A percentile compares a stretch with the other conserved stretches of the same genome.
These are phyloP conservation scores for Pseudonectria foliicola DNA, from an alignment of 2,329 filamentous ascomycete species.

Conservation along the genomic window DNA sequence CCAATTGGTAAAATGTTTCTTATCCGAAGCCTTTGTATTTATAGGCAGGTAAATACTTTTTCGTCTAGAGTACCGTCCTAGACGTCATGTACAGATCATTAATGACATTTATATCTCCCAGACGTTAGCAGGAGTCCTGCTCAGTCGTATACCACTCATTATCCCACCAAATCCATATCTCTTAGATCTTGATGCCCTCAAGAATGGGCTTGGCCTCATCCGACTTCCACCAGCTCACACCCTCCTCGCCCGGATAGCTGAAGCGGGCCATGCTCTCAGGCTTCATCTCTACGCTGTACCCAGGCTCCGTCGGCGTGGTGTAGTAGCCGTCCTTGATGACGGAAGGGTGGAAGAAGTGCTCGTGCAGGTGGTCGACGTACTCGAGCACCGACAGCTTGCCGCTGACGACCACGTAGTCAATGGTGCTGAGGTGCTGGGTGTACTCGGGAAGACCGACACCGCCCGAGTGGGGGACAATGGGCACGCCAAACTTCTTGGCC, in stretches of 20 bases:
- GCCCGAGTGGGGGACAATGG: slow-evolving; percentile 82
- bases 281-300: slow-evolving; percentile 94
- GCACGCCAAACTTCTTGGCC: slow-evolving; percentile 70
- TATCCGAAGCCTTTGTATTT: no score
- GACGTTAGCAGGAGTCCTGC: no score
- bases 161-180: no score
- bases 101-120: no score
- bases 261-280: slow-evolving; percentile 75
- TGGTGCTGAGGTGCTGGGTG: slow-evolving; percentile 85
- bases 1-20: no score
- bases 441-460: slow-evolving; percentile 90
- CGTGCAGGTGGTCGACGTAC: slow-evolving; percentile 89
- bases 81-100: no score
- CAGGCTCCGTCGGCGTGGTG: slow-evolving; percentile 73
- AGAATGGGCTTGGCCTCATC: slow-evolving; percentile 72
- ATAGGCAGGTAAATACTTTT: no score
- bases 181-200: slow-evolving; percentile 50
- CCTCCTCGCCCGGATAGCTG: slow-evolving; percentile 67
- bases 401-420: slow-evolving; percentile 83
- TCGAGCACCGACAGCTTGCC: slow-evolving; percentile 78
- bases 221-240: slow-evolving; percentile 79
- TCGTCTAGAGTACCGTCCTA: no score
- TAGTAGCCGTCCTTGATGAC: slow-evolving; percentile 81
- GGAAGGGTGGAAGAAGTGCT: slow-evolving; percentile 81
- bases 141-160: no score